Conservation (phyloP, 768 basidiomycete genomes). For the Rhodotorula taiwanensis region DNA sequence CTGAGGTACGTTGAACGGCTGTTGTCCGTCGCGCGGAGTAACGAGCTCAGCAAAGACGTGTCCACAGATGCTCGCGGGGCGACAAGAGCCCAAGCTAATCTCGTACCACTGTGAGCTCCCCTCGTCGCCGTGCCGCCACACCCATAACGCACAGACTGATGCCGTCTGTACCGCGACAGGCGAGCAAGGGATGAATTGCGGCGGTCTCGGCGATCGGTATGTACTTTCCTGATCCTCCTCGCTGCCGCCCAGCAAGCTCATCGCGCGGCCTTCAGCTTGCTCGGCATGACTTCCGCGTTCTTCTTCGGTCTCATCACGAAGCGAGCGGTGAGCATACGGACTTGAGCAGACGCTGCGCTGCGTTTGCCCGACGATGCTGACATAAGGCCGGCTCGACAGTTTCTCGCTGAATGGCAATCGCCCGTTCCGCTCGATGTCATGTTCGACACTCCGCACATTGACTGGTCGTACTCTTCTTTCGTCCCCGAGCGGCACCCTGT, state of each 20-base stretch:
- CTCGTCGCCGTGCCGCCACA: too few species aligned
- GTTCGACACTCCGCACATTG: conserved; percentile 29
- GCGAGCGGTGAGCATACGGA: conserved; percentile 24
- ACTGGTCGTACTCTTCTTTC: conserved; percentile 33
- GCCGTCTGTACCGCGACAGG: background rate
- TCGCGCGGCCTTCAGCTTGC: background rate
- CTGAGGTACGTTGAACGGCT: conserved; percentile 3
- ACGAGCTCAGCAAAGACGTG: background rate
- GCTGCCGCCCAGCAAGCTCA: too few species aligned
- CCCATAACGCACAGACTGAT: too few species aligned
- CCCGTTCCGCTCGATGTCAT: conserved; percentile 33
- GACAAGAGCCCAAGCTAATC: conserved; percentile 28
- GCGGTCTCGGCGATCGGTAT: conserved; percentile 31
- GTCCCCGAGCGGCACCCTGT: conserved; percentile 14
- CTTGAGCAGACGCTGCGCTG: too few species aligned
- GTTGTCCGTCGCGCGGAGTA: background rate
- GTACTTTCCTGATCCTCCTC: background rate
- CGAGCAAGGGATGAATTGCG: conserved; percentile 34
- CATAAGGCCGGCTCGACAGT: background rate
- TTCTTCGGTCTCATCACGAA: conserved; percentile 33
- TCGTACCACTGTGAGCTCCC: conserved; percentile 14
- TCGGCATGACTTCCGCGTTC: conserved; percentile 36
- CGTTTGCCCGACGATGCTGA: background rate
- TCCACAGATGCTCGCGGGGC: conserved; percentile 21
- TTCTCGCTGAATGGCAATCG: conserved; percentile 34